phyloP scores from a whole-genome alignment of 2,329 filamentous ascomycete species.

The Aureobasidium pullulans region DNA sequence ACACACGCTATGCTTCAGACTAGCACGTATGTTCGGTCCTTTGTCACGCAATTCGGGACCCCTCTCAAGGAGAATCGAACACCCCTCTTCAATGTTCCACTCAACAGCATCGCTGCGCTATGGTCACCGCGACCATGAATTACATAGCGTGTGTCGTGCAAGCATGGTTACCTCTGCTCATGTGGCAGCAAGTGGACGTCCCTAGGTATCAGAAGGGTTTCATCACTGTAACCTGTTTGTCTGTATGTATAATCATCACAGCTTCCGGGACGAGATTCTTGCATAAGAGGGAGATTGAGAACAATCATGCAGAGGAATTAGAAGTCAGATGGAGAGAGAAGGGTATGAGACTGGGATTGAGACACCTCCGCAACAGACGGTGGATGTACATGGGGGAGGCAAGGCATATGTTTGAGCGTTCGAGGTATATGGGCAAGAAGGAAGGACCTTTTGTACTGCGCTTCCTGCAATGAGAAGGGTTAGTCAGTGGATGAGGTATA shows the following conservation, averaged over 20 bases:
- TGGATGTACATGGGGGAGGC: background rate
- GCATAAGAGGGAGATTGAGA: too few relatives aligned
- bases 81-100: too few relatives aligned
- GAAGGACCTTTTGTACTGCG: too few relatives aligned
- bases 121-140: slow-evolving; percentile 61
- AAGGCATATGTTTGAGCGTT: background rate
- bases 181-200: slow-evolving; percentile 59
- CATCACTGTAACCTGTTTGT: slow-evolving; percentile 47
- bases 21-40: too few relatives aligned
- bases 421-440: too few relatives aligned
- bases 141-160: slow-evolving; percentile 63
- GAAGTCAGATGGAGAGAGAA: background rate
- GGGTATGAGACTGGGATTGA: background rate
- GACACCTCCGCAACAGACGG: background rate
- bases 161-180: slow-evolving; percentile 59
- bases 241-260: slow-evolving; percentile 43
- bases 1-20: too few relatives aligned
- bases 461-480: too few relatives aligned
- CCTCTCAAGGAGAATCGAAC: too few relatives aligned
- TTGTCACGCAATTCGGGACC: too few relatives aligned
- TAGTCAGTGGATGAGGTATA: too few relatives aligned
- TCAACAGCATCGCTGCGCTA: slow-evolving; percentile 29
- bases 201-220: slow-evolving; percentile 56
- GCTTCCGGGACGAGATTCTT: too few relatives aligned
- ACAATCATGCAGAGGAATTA: slow-evolving; percentile 23